Conservation (phyloP, 1,284 basidiomycete species). For the Leccinum glutinopallens region DNA sequence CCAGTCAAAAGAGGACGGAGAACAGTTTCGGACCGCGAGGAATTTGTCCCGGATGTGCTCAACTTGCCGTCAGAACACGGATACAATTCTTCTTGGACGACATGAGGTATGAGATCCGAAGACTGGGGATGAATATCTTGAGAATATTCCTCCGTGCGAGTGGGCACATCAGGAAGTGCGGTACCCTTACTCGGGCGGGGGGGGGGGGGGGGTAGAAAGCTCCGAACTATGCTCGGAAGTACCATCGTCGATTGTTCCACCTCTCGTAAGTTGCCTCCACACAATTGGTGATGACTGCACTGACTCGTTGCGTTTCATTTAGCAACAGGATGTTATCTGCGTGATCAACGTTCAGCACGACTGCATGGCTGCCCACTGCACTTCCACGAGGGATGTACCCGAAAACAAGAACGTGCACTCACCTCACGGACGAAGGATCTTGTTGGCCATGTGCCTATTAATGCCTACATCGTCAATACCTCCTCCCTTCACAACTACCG, state of each 20-base stretch:
- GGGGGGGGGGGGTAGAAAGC: neutral
- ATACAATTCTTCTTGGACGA: neutral
- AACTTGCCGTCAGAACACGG: slow-evolving; percentile 1
- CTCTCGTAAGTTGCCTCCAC: no score
- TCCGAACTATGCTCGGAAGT: slow-evolving; percentile 2
- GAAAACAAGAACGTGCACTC: no score
- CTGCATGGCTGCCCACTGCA: no score
- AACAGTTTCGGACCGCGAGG: slow-evolving; percentile 13
- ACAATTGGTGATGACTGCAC: no score
- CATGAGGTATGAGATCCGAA: neutral
- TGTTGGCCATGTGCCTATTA: no score
- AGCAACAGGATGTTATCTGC: no score
- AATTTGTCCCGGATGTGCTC: slow-evolving; percentile 8
- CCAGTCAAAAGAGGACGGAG: slow-evolving; percentile 33
- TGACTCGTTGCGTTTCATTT: no score
- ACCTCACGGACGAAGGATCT: no score
- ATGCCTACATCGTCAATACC: no score
- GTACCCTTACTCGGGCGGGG: neutral
- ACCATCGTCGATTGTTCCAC: slow-evolving; percentile 14
- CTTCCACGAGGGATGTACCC: no score
- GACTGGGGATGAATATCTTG: slow-evolving; percentile 3
- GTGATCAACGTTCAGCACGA: no score
- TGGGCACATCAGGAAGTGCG: neutral
- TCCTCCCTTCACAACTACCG: no score
- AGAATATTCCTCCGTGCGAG: neutral